Evolutionary conservation across 1,284 basidiomycete species (phyloP).

Genomic region (Thecaphora frezii): DNA sequence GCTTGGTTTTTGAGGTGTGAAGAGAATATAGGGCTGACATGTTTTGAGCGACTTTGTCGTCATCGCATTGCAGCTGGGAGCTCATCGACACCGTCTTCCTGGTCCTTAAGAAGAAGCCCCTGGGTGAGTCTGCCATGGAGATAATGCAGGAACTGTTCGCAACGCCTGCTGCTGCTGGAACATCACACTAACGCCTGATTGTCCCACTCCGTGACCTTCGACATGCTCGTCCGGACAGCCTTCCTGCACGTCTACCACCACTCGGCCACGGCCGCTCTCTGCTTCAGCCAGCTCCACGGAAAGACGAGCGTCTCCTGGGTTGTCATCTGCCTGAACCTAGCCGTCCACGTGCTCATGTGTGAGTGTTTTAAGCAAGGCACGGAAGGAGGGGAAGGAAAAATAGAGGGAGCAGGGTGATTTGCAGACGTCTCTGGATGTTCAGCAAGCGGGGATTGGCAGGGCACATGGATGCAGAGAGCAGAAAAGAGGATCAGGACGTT

Average conservation of each 20-base stretch:
- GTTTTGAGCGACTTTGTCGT: not conserved
- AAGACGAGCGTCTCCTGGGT: conserved; percentile 82
- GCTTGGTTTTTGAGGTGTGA: not conserved
- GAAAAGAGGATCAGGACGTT: too few relatives aligned
- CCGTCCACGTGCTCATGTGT: conserved; percentile 95
- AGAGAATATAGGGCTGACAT: not conserved
- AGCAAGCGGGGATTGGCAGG: too few relatives aligned
- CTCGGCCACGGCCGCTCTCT: conserved; percentile 93
- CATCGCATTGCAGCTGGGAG: conserved; percentile 67
- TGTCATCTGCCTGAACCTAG: conserved; percentile 86
- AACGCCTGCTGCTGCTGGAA: not conserved
- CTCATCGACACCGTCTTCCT: conserved; percentile 94
- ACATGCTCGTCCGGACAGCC: too few relatives aligned
- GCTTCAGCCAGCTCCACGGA: conserved; percentile 87
- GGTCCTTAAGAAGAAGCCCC: conserved; percentile 95
- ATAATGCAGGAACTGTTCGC: too few relatives aligned
- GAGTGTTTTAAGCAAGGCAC: too few relatives aligned
- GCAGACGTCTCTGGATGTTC: too few relatives aligned
- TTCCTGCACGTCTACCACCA: conserved; percentile 99
- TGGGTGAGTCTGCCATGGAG: conserved; percentile 60
- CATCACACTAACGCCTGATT: too few relatives aligned
- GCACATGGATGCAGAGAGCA: too few relatives aligned
- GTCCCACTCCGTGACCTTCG: too few relatives aligned
- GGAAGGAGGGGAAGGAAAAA: too few relatives aligned
- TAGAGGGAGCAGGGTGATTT: too few relatives aligned